A percentile compares a stretch with the other conserved stretches of the same genome.
phyloP scores from a whole-genome alignment of 2,329 filamentous ascomycete genomes.

The Pseudogymnoascus sp. region DNA sequence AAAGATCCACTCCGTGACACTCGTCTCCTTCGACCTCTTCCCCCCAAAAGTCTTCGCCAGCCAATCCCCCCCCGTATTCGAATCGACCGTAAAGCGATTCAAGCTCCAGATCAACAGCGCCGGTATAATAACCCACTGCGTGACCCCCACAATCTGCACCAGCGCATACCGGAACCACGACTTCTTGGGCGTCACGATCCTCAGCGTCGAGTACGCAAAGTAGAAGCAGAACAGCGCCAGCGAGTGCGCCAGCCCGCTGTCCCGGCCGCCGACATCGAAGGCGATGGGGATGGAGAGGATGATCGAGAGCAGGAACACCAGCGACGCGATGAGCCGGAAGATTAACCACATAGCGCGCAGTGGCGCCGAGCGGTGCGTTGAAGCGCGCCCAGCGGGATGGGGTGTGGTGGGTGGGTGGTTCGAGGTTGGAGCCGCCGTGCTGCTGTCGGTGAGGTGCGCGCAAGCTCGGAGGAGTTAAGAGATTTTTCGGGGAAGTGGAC shows the following conservation, averaged over 20 bases:
- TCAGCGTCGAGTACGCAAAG: slow-evolving; percentile 73
- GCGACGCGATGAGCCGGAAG: slow-evolving; percentile 69
- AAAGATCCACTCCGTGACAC: slow-evolving; percentile 76
- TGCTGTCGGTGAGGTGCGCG: too few species aligned
- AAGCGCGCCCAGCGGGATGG: slow-evolving; percentile 31
- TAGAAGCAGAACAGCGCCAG: slow-evolving; percentile 85
- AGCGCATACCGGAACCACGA: slow-evolving; percentile 68
- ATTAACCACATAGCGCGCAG: slow-evolving; percentile 64
- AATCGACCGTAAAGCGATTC: slow-evolving; percentile 89
- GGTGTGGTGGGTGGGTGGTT: neutral
- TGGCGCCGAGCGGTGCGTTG: slow-evolving; percentile 37
- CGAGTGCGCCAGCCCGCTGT: slow-evolving; percentile 90
- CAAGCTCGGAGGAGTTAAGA: neutral
- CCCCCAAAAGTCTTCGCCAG: slow-evolving; percentile 69
- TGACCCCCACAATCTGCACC: slow-evolving; percentile 59
- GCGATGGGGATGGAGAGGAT: slow-evolving; percentile 93
- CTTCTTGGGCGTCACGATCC: slow-evolving; percentile 68
- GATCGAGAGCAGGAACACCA: slow-evolving; percentile 81
- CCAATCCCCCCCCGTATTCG: slow-evolving; percentile 65
- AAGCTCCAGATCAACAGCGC: slow-evolving; percentile 87
- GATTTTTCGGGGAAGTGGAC: neutral
- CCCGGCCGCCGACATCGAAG: slow-evolving; percentile 94
- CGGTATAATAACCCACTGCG: slow-evolving; percentile 83
- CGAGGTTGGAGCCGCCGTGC: neutral
- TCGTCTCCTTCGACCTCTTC: slow-evolving; percentile 55